These are phyloP conservation scores for Aphanomyces invadans DNA, from an alignment of 352 stramenopile genomes.

Conservation along the genomic window DNA sequence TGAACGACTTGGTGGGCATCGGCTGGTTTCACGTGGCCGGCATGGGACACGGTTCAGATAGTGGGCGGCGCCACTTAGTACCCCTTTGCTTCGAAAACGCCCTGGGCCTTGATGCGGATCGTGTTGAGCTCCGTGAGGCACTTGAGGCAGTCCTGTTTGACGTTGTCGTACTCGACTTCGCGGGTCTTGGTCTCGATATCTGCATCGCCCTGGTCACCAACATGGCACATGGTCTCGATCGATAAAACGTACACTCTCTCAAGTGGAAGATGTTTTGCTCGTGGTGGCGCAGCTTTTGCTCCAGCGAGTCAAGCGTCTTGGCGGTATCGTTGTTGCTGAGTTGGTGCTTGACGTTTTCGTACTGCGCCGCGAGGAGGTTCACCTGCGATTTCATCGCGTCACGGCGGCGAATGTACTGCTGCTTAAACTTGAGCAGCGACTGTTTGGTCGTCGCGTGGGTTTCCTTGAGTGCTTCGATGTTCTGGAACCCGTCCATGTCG, in stretches of 20 bases:
- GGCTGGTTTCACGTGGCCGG: too few relatives aligned
- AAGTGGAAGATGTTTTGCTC: slow-evolving; percentile 91
- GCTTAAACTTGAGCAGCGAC: slow-evolving; percentile 54
- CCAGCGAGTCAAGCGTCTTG: slow-evolving; percentile 72
- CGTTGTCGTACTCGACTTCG: slow-evolving; percentile 84
- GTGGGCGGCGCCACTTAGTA: background rate
- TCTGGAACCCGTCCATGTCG: slow-evolving; percentile 85
- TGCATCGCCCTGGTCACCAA: background rate
- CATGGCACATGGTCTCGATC: too few relatives aligned
- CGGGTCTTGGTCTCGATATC: slow-evolving; percentile 78
- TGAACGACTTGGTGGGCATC: too few relatives aligned
- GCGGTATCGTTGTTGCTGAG: slow-evolving; percentile 64
- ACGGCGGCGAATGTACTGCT: slow-evolving; percentile 77
- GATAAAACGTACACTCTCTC: slow-evolving; percentile 52
- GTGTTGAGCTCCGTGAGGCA: slow-evolving; percentile 66
- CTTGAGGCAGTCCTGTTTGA: slow-evolving; percentile 76
- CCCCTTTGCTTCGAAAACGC: slow-evolving; percentile 22
- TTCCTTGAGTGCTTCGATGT: slow-evolving; percentile 80
- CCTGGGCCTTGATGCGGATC: slow-evolving; percentile 51
- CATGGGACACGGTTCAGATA: too few relatives aligned
- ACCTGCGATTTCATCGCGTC: slow-evolving; percentile 85
- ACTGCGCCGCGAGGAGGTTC: slow-evolving; percentile 41
- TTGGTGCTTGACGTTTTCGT: slow-evolving; percentile 74
- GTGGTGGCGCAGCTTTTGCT: slow-evolving; percentile 86
- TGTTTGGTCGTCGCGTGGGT: slow-evolving; percentile 75